Evolutionary conservation across 176 grass and related monocot species (phyloP).

Genomic region (Triticum turgidum): DNA sequence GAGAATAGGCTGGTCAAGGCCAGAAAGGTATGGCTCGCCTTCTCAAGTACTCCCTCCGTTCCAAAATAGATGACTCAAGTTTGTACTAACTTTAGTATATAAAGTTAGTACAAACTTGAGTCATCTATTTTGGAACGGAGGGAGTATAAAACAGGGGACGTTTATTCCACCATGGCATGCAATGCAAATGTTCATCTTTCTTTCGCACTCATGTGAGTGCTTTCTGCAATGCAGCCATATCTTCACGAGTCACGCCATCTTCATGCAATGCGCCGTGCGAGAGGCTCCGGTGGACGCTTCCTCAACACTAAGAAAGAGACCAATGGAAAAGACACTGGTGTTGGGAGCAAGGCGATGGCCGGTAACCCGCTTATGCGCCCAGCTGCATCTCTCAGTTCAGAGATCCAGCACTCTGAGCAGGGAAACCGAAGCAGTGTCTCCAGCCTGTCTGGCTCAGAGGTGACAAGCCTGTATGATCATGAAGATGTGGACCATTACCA

Average conservation of each 20-base stretch:
- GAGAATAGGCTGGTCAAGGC: slow-evolving; percentile 59
- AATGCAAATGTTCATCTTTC: not conserved
- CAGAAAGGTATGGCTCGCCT: slow-evolving; percentile 61
- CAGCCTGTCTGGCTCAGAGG: slow-evolving; percentile 76
- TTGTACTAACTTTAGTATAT: no score
- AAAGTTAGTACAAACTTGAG: no score
- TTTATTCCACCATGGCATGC: not conserved
- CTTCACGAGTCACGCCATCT: slow-evolving; percentile 91
- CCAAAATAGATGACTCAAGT: no score
- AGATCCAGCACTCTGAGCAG: slow-evolving; percentile 67
- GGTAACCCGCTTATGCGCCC: slow-evolving; percentile 2
- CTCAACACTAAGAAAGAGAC: slow-evolving; percentile 71
- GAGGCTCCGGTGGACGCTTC: slow-evolving; percentile 89
- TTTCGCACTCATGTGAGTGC: not conserved
- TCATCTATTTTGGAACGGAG: no score
- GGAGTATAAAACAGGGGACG: not conserved
- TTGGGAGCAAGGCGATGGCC: slow-evolving; percentile 1
- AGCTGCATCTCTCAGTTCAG: slow-evolving; percentile 62
- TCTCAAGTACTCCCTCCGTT: not conserved
- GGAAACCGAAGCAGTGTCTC: slow-evolving; percentile 54
- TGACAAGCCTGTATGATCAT: slow-evolving; percentile 59
- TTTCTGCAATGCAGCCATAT: slow-evolving; percentile 64
- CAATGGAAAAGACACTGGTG: slow-evolving; percentile 8
- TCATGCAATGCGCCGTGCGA: slow-evolving; percentile 81
- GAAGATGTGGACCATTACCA: slow-evolving; percentile 54